Evolutionary conservation across 371 early-diverging fungal genomes (phyloP), one percentile per base, ranked within the genome.

Genomic region (Haplosporangium sp.): DNA sequence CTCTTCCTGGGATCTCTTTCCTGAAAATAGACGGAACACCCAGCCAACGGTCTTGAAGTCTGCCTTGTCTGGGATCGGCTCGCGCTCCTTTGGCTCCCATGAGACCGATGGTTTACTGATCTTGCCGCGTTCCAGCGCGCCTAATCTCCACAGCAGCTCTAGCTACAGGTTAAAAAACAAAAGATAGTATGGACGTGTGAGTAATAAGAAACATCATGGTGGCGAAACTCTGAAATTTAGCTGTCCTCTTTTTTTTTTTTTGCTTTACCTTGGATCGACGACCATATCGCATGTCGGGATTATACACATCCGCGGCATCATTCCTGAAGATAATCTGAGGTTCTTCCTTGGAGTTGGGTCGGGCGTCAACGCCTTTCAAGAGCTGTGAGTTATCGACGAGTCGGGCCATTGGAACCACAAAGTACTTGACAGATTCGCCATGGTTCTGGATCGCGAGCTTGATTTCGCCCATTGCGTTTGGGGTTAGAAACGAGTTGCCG

Each of bases 281-380:
- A 13, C 92, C 92, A 64, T 92, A 92, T 23, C 92, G 82, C 91
- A 92, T 91, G 61, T 89, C 85, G 21, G 86, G 69, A 58, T 91
- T 88, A 57, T 89, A 92, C 43, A 84, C 82, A 70, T 90, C 87
- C 2, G 76, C 80, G 11, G 91, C 85, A 65, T 89, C 89, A 68
- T 87, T 76, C 12, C 89, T 63, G 68, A 92, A 91, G 21, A 92
- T 89, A 36, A 92, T 85, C 67, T 92, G 91, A 0, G 92, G 92
- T 47, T 92, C 92, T 62, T 91, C 92, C 9, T 86, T 85, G 6
- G 90, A 83, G 61, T 86, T 86, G 11, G 90, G 89, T n/a, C 86
- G 82, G 21, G 83, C 82, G 64, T 90, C 91, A 43, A 79, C 54
- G 36, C 83, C 83, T 41, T 83, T 83, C 42, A 91, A 54, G 21